Conservation (phyloP, 1,139 yeast genomes). For the Yarrowia galli region DNA sequence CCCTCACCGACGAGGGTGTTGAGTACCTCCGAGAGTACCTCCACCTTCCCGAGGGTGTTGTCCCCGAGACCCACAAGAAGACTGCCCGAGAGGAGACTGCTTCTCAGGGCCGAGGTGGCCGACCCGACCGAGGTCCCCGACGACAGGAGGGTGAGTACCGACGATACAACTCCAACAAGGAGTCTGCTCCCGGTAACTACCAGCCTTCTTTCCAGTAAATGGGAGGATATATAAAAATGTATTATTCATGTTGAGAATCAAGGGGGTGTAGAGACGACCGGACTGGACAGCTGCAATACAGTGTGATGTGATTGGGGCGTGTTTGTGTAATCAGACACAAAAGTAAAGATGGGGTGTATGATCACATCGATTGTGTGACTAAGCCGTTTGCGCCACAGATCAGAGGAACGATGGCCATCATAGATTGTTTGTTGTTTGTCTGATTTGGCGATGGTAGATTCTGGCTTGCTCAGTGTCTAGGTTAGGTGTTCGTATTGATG, state of each 20-base stretch:
- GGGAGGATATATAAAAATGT: conserved; percentile 37
- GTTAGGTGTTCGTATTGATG: too few species aligned
- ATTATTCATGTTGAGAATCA: conserved; percentile 22
- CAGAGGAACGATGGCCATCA: too few species aligned
- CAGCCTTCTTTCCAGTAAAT: conserved; percentile 48
- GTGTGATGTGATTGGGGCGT: too few species aligned
- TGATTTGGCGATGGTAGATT: too few species aligned
- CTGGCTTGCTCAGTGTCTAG: too few species aligned
- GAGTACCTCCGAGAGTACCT: conserved; percentile 98
- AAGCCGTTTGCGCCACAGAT: too few species aligned
- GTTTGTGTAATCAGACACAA: too few species aligned
- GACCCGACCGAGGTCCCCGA: conserved; percentile 49
- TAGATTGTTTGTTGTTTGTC: too few species aligned
- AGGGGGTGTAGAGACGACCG: too few species aligned
- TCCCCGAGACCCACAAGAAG: conserved; percentile 98
- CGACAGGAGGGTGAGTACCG: conserved; percentile 55
- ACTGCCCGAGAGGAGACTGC: conserved; percentile 84
- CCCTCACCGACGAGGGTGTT: conserved; percentile 99
- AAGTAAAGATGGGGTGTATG: too few species aligned
- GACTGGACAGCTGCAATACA: too few species aligned
- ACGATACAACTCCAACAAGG: conserved; percentile 53
- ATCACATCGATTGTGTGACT: too few species aligned
- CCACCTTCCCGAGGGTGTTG: conserved; percentile 98
- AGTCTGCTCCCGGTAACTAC: conserved; percentile 49
- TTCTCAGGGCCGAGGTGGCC: conserved; percentile 48